Conservation (phyloP, 371 early-diverging fungal species). For the Lichtheimia ornata region DNA sequence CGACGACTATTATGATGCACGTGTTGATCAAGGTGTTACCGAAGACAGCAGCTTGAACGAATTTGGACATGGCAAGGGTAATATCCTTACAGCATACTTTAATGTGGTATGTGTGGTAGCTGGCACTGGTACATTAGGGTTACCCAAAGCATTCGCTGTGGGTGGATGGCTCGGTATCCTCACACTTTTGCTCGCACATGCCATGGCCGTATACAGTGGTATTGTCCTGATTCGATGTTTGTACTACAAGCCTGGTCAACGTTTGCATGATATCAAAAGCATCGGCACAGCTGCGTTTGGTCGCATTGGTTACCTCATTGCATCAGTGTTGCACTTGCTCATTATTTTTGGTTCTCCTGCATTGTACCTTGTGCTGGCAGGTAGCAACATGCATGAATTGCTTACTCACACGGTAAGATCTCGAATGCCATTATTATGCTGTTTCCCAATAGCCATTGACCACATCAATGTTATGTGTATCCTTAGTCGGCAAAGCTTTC, state of each 20-base stretch:
- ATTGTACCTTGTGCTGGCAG: conserved; percentile 81
- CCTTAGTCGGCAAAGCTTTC: conserved; percentile 23
- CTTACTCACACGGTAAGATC: conserved; percentile 30
- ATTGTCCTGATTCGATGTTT: conserved; percentile 38
- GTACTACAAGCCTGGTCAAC: conserved; percentile 47
- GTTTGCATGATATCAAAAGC: conserved; percentile 60
- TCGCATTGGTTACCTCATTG: conserved; percentile 55
- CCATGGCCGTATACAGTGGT: conserved; percentile 44
- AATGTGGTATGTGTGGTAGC: conserved; percentile 80
- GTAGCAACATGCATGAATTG: conserved; percentile 60
- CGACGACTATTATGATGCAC: no score
- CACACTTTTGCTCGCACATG: conserved; percentile 37
- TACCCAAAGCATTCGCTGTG: conserved; percentile 44
- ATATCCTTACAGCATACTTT: conserved; percentile 53
- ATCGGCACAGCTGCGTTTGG: conserved; percentile 65
- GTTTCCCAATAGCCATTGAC: no score
- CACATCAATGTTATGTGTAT: not conserved
- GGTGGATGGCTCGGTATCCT: conserved; percentile 52
- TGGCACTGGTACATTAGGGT: conserved; percentile 85
- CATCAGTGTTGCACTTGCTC: conserved; percentile 67
- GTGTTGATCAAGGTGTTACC: no score
- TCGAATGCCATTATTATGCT: not conserved
- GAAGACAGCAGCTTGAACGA: conserved; percentile 3
- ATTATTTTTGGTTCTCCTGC: conserved; percentile 74
- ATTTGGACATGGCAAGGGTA: conserved; percentile 41